Evolutionary conservation across 164 flowering plant species (phyloP), one percentile per base, ranked within the genome.

Genomic region (Litsea cubeba): DNA sequence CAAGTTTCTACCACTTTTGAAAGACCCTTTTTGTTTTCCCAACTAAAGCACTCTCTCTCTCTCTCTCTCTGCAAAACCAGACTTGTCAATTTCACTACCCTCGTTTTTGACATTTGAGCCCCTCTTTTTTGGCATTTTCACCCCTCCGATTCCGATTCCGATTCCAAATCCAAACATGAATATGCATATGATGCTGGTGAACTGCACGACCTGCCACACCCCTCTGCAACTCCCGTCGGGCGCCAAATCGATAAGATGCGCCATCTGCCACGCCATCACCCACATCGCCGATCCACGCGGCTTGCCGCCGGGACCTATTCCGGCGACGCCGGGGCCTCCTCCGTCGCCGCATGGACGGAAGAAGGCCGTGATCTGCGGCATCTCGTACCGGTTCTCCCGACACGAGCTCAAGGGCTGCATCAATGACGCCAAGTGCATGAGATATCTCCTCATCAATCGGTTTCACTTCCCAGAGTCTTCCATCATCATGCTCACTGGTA

Each of bases 351-450:
- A 84, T 62, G 95, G 98, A 10, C 71, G 82, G 72, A 93, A 91
- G 83, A 85, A 84, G 73, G 98, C 97, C 12, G 84, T 93, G 80
- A 89, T 93, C 35, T 78, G 85, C 72, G 97, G 93, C n/a, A 82
- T 93, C 2, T 88, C 91, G 69, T 93, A 91, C 69, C 78, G 68
- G 76, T 35, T 70, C 68, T 73, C 88, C 23, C 68, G 80, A 63
- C 75, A 84, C 68, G 92, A 91, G 87, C 93, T 93, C 68, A 87
- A 88, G 75, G 96, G 96, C 0, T 90, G 94, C 71, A 70, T 91
- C 8, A 91, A 89, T 65, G 95, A 88, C 65, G 90, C 89, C 25
- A 89, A 80, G 75, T 90, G 87, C 74, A 89, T 90, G 95, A 84
- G 77, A 75, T 81, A 76, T 72, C 71, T 89, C 79, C 78, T 90